Evolutionary conservation across 176 grass and related monocot genomes (phyloP), one percentile per base, ranked within the genome.

Genomic region (Saccharum spontaneum): DNA sequence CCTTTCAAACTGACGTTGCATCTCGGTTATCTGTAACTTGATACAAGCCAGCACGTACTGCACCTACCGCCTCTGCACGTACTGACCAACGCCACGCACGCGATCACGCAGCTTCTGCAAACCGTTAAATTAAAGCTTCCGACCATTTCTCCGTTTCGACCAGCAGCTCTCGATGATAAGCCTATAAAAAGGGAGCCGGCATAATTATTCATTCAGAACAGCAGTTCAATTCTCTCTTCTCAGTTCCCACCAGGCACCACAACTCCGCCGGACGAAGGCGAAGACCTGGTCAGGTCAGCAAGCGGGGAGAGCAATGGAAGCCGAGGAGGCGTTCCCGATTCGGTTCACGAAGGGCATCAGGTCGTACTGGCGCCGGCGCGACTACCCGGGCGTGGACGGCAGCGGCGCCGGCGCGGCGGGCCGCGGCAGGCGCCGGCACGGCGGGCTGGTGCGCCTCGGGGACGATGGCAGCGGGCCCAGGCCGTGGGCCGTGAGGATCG

Each of bases 301-400:
- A n/a, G 40, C 34, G 13, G 60, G 85, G 33, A 15, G 66, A 59
- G 8, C 50, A 15, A 91, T 87, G 88, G 92, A 88, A 83, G 45
- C 59, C 43, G n/a, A n/a, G n/a, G 91, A 86, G 76, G 87, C 85
- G 62, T 92, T 92, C 78, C 95, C 82, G 49, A 92, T 87, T 38
- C 85, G 78, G 28, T 94, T 97, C 86, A 94, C 92, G 1, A 91
- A 77, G 69, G 95, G 90, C 85, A 92, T 97, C 71, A 82, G 88
- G 28, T 73, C 95, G 63, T 92, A 92, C 84, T 94, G 95, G 95
- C 70, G 86, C 63, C 83, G 84, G 64, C 41, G 79, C 73, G 89
- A 89, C 62, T 97, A 94, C 84, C 78, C 89, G 57, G 46, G 12
- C 24, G 74, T 76, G 15, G 88, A 91, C 49, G 65, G 39, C 79